phyloP scores from a whole-genome alignment of 2,329 filamentous ascomycete genomes.

The Chalaropsis thielavioides region DNA sequence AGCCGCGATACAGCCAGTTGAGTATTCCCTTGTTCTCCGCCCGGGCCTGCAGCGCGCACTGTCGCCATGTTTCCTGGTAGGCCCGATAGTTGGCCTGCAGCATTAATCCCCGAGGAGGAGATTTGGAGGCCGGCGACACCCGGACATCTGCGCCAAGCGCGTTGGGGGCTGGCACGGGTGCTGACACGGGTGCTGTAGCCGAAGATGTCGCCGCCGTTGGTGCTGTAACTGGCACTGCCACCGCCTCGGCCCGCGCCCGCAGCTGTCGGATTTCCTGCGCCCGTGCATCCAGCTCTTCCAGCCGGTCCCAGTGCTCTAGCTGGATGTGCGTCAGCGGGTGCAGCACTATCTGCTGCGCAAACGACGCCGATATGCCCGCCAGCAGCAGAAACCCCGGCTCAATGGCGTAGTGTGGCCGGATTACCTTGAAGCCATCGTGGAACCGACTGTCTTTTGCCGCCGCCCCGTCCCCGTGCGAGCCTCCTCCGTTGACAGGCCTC shows the following conservation, averaged over 20 bases:
- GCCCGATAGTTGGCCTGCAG: constrained; percentile 54
- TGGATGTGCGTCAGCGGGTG: constrained; percentile 59
- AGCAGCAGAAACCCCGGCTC: constrained; percentile 58
- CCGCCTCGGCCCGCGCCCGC: constrained; percentile 21
- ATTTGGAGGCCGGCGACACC: not conserved
- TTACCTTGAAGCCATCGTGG: constrained; percentile 30
- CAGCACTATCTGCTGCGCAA: constrained; percentile 54
- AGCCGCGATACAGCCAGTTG: constrained; percentile 55
- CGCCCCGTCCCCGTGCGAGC: constrained; percentile 21
- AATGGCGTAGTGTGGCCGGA: constrained; percentile 59
- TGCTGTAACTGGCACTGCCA: constrained; percentile 19
- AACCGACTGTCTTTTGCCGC: not conserved
- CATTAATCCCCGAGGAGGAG: constrained; percentile 32
- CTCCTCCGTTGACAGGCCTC: too few species aligned
- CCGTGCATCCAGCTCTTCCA: constrained; percentile 56
- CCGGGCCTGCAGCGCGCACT: constrained; percentile 44
- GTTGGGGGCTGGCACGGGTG: not conserved
- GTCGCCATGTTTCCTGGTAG: constrained; percentile 51
- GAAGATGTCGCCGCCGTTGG: constrained; percentile 23
- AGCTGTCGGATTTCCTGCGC: constrained; percentile 23
- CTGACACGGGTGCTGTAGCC: not conserved
- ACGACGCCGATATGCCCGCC: constrained; percentile 53
- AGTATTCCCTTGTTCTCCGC: constrained; percentile 40
- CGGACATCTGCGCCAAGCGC: not conserved
- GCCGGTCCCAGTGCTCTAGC: constrained; percentile 55